Evolutionary conservation across 208 protist species (phyloP).

Genomic region (Vickermania ingenoplastis): DNA sequence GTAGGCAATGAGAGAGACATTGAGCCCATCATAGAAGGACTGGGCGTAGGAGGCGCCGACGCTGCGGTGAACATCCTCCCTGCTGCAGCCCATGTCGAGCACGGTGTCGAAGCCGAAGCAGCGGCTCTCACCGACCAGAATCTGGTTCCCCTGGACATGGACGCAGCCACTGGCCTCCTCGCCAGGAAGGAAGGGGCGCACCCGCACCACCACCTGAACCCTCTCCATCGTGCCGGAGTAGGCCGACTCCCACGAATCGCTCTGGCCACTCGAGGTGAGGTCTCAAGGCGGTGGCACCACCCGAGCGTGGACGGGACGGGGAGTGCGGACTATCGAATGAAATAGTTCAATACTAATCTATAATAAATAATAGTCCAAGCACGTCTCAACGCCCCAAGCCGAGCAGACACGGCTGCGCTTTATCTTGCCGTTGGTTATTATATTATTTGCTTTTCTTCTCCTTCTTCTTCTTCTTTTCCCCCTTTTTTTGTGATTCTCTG

Average conservation of each 20-base stretch:
- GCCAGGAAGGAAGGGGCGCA: slow-evolving; percentile 75
- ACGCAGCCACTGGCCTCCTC: slow-evolving; percentile 54
- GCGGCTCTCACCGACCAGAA: slow-evolving; percentile 74
- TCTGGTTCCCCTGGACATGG: slow-evolving; percentile 29
- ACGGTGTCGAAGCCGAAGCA: slow-evolving; percentile 89
- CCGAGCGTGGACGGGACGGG: no score
- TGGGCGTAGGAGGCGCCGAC: slow-evolving; percentile 67
- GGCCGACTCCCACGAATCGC: background rate
- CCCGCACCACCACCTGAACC: slow-evolving; percentile 77
- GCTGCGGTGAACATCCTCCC: slow-evolving; percentile 63
- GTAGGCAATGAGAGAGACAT: slow-evolving; percentile 91
- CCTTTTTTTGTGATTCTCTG: no score
- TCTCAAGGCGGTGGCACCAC: no score
- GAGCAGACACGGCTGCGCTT: no score
- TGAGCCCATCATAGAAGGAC: slow-evolving; percentile 82
- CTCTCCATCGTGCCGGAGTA: slow-evolving; percentile 57
- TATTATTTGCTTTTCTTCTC: no score
- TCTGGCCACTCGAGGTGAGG: no score
- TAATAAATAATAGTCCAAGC: no score
- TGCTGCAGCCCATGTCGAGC: slow-evolving; percentile 46
- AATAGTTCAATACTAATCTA: no score
- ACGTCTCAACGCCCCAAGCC: no score
- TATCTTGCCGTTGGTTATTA: no score
- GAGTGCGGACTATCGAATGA: no score
- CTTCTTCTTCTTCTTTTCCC: no score